phyloP scores from a whole-genome alignment of 768 basidiomycete species.

The Scleroderma bovista region DNA sequence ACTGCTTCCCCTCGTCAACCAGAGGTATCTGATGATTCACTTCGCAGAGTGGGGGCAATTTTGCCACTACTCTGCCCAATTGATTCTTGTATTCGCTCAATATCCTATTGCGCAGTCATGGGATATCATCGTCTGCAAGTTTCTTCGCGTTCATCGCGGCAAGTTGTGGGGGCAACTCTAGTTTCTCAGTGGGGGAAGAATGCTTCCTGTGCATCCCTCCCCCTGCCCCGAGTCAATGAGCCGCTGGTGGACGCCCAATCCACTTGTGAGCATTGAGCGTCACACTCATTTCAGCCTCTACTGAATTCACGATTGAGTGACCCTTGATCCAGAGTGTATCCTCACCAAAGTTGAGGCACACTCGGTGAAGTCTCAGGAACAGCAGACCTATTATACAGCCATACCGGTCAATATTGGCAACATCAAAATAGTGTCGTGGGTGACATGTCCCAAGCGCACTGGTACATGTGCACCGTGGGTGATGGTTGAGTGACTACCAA shows the following conservation, averaged over 20 bases:
- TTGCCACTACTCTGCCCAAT: neutral
- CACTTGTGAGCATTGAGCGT: neutral
- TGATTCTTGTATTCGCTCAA: neutral
- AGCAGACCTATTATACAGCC: constrained; percentile 33
- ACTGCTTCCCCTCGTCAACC: constrained; percentile 13
- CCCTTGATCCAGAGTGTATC: neutral
- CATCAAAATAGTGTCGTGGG: constrained; percentile 21
- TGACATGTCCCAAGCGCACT: constrained; percentile 4
- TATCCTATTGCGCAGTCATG: neutral
- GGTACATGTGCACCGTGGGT: constrained; percentile 19
- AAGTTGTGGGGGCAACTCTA: too few species aligned
- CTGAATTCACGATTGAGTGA: neutral
- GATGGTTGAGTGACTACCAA: constrained; percentile 26
- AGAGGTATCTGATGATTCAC: neutral
- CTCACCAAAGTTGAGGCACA: constrained; percentile 12
- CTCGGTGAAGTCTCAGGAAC: constrained; percentile 17
- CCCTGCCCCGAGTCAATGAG: neutral
- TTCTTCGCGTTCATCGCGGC: neutral
- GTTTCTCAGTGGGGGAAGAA: too few species aligned
- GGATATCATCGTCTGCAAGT: neutral
- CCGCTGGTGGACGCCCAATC: too few species aligned
- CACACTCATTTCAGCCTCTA: too few species aligned
- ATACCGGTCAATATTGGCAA: constrained; percentile 33
- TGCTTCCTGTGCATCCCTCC: neutral
- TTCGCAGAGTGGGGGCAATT: neutral